These are phyloP conservation scores for Ziziphus jujuba DNA, from an alignment of 306 rosid genomes.

Conservation along the genomic window DNA sequence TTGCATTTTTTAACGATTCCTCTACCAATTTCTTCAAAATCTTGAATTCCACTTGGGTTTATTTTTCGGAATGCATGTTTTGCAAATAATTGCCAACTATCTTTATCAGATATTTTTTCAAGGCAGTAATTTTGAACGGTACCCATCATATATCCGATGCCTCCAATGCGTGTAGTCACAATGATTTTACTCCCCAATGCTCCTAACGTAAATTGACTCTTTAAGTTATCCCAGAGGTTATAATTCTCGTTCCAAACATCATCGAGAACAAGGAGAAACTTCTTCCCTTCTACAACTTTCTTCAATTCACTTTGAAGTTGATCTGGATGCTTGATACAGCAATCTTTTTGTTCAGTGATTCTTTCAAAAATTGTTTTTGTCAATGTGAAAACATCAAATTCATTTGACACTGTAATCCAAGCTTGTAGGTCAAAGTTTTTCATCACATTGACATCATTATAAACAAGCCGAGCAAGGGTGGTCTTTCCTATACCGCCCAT, in stretches of 20 bases:
- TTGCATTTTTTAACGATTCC: slow-evolving; percentile 23
- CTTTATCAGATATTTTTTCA: background rate
- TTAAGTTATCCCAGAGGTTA: background rate
- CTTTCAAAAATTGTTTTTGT: background rate
- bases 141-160: too few relatives aligned
- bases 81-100: slow-evolving; percentile 16
- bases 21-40: slow-evolving; percentile 11
- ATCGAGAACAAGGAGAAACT: slow-evolving; percentile 20
- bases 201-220: background rate
- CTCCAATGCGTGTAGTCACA: slow-evolving; percentile 18
- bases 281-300: slow-evolving; percentile 1
- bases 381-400: slow-evolving; percentile 6
- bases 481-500: slow-evolving; percentile 26
- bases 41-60: background rate
- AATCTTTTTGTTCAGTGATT: background rate
- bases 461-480: slow-evolving; percentile 20
- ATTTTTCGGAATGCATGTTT: slow-evolving; percentile 5
- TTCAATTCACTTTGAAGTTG: background rate
- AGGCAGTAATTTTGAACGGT: background rate
- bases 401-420: slow-evolving; percentile 16
- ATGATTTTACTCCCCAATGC: slow-evolving; percentile 6
- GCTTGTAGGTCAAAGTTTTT: slow-evolving; percentile 11
- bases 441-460: background rate
- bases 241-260: slow-evolving; percentile 25
- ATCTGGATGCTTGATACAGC: background rate